Evolutionary conservation across 2,329 filamentous ascomycete genomes (phyloP).

Genomic region (Botrytis sinoallii): DNA sequence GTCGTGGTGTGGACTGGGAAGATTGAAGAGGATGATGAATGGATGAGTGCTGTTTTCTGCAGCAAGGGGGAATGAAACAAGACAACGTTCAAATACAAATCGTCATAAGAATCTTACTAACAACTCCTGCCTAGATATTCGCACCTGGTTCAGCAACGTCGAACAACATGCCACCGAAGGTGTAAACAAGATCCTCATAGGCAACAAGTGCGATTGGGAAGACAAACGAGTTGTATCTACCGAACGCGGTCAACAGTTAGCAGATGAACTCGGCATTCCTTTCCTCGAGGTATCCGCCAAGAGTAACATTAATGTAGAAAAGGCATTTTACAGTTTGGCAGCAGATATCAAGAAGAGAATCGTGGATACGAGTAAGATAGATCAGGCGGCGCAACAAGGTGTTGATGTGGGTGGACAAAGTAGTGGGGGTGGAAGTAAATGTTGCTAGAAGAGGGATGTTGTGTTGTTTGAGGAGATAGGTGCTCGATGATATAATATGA

Average conservation of each 20-base stretch:
- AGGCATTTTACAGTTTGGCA: constrained; percentile 94
- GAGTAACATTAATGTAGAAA: constrained; percentile 99
- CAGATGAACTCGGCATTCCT: constrained; percentile 92
- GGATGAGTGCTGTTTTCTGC: neutral
- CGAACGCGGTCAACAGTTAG: constrained; percentile 87
- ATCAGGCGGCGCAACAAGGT: constrained; percentile 55
- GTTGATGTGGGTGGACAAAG: constrained; percentile 67
- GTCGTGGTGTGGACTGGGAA: neutral
- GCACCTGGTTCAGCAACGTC: constrained; percentile 99
- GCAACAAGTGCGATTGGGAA: constrained; percentile 99
- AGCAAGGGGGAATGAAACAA: neutral
- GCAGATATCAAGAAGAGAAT: constrained; percentile 98
- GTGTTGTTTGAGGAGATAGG: neutral
- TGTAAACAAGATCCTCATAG: constrained; percentile 99
- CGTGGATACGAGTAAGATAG: constrained; percentile 83
- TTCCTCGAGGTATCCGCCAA: constrained; percentile 99
- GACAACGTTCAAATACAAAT: neutral
- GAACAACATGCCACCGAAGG: constrained; percentile 98
- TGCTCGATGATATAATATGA: neutral
- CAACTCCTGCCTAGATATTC: constrained; percentile 66
- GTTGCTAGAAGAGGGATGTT: constrained; percentile 59
- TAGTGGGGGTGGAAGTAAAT: constrained; percentile 61
- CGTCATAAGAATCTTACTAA: neutral
- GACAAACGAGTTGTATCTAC: constrained; percentile 95
- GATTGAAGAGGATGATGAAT: neutral